A percentile compares a stretch with the other conserved stretches of the same genome.
These are phyloP conservation scores for Pythium utonaiense DNA, from an alignment of 352 stramenopile genomes.

Conservation along the genomic window DNA sequence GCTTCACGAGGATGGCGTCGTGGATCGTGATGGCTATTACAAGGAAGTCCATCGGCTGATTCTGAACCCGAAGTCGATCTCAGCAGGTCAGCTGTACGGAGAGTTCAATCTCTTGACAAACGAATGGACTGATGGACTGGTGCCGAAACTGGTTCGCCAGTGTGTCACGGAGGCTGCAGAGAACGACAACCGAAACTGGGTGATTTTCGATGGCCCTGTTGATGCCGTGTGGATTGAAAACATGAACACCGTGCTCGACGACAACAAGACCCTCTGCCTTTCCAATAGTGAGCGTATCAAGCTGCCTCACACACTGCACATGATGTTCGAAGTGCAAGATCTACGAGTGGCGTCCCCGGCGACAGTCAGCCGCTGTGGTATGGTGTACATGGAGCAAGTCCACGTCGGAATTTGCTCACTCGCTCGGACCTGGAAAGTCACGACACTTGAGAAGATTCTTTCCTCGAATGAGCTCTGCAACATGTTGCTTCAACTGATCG, in stretches of 20 bases:
- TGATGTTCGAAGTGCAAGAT: slow-evolving; percentile 94
- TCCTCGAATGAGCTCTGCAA: slow-evolving; percentile 49
- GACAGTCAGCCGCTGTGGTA: slow-evolving; percentile 87
- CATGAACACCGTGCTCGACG: slow-evolving; percentile 89
- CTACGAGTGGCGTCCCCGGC: slow-evolving; percentile 85
- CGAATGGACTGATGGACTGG: slow-evolving; percentile 93
- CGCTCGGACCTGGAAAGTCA: slow-evolving; percentile 71
- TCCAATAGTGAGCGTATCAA: slow-evolving; percentile 89
- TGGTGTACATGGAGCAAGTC: slow-evolving; percentile 93
- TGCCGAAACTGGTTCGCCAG: slow-evolving; percentile 91
- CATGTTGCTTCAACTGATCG: slow-evolving; percentile 72
- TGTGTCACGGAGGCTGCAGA: slow-evolving; percentile 77
- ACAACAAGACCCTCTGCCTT: slow-evolving; percentile 87
- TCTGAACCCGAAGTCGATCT: slow-evolving; percentile 96
- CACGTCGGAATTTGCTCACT: slow-evolving; percentile 76
- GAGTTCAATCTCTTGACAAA: slow-evolving; percentile 94
- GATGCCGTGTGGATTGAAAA: slow-evolving; percentile 94
- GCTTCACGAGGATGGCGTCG: slow-evolving; percentile 71
- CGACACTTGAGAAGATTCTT: slow-evolving; percentile 67
- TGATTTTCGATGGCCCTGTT: slow-evolving; percentile 89
- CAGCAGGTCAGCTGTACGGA: slow-evolving; percentile 92
- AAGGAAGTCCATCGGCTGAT: slow-evolving; percentile 85
- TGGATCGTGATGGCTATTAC: slow-evolving; percentile 84
- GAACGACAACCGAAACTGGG: slow-evolving; percentile 86
- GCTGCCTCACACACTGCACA: slow-evolving; percentile 81